Conservation (phyloP, 129 eudicot genomes). For the Artemisia annua region DNA sequence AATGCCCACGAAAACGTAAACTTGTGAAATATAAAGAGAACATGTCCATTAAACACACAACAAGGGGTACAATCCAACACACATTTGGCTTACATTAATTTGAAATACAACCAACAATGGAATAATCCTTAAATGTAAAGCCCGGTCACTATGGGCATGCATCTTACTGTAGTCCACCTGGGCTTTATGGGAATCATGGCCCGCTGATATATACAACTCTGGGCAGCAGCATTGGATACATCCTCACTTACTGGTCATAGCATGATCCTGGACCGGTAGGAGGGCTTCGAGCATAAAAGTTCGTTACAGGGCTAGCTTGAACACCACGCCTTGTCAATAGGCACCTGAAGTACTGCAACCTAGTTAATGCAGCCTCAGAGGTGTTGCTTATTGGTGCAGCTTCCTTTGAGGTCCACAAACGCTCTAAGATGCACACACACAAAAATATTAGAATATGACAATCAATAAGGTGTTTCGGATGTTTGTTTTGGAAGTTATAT, state of each 20-base stretch:
- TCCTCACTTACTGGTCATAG: slow-evolving; percentile 55
- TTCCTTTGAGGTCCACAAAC: slow-evolving; percentile 72
- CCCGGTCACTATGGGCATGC: background rate
- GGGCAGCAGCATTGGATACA: slow-evolving; percentile 7
- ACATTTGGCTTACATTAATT: slow-evolving; percentile 12
- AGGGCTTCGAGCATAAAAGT: slow-evolving; percentile 66
- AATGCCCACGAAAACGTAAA: background rate
- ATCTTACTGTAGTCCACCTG: slow-evolving; percentile 10
- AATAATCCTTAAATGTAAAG: background rate
- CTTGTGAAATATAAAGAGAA: background rate
- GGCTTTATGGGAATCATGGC: slow-evolving; percentile 7
- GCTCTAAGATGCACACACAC: slow-evolving; percentile 47
- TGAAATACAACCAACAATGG: slow-evolving; percentile 3
- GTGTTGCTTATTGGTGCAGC: slow-evolving; percentile 42
- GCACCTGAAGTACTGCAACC: slow-evolving; percentile 78
- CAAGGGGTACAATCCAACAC: slow-evolving; percentile 16
- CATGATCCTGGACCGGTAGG: slow-evolving; percentile 92
- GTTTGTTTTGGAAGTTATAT: background rate
- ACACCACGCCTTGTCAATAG: slow-evolving; percentile 87
- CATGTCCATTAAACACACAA: slow-evolving; percentile 11
- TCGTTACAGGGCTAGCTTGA: slow-evolving; percentile 84
- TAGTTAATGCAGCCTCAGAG: slow-evolving; percentile 40
- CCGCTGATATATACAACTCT: slow-evolving; percentile 15
- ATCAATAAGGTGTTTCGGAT: background rate
- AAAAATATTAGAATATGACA: background rate